Conservation (phyloP, 192 early-diverging fungal genomes). For the Chytriomyces sp. region DNA sequence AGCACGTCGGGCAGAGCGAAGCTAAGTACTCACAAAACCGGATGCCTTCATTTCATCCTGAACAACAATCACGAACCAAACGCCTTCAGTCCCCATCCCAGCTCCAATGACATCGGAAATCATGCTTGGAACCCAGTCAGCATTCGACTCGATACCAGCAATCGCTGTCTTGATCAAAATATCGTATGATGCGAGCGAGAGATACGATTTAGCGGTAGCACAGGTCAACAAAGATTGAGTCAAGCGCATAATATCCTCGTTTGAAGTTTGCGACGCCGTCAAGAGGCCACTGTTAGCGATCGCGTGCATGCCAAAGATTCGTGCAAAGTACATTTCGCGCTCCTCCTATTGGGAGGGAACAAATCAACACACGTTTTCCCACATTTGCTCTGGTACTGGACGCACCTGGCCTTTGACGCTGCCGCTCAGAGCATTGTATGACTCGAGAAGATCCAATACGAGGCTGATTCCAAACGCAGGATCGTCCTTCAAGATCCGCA, state of each 20-base stretch:
- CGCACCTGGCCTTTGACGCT: constrained; percentile 65
- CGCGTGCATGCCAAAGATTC: constrained; percentile 86
- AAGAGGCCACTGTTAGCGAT: constrained; percentile 81
- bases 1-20: neutral
- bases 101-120: constrained; percentile 2
- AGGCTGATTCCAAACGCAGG: constrained; percentile 5
- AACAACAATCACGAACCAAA: constrained; percentile 52
- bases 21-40: constrained; percentile 8
- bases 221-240: constrained; percentile 68
- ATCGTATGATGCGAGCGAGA: constrained; percentile 75
- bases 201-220: constrained; percentile 75
- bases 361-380: neutral
- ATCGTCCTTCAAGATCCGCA: constrained; percentile 27
- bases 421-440: constrained; percentile 62
- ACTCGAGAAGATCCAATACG: constrained; percentile 72
- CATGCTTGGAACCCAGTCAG: constrained; percentile 1
- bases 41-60: constrained; percentile 27
- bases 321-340: constrained; percentile 85
- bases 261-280: constrained; percentile 58
- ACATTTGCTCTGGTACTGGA: neutral
- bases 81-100: constrained; percentile 42
- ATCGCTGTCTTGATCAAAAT: constrained; percentile 56
- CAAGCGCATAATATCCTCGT: constrained; percentile 73
- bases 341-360: constrained; percentile 67
- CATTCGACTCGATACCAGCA: neutral